Percentiles rank a stretch among this genome's conserved stretches.
Evolutionary conservation across 768 basidiomycete species (phyloP).

Genomic region (Tricholoma sp.): DNA sequence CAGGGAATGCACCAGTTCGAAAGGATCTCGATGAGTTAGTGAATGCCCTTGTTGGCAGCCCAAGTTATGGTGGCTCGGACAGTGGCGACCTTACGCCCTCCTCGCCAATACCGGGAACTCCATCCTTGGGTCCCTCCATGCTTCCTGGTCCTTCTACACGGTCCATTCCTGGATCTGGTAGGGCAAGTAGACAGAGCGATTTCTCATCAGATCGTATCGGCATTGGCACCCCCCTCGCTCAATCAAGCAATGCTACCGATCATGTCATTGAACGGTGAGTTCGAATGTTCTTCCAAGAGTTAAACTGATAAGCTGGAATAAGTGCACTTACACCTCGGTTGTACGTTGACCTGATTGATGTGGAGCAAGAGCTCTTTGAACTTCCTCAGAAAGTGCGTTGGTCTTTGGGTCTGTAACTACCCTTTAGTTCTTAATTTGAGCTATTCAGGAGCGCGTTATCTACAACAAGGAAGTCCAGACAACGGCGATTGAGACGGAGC

Average conservation of each 20-base stretch:
- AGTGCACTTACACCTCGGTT: slow-evolving; percentile 63
- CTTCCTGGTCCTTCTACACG: slow-evolving; percentile 31
- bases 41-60: slow-evolving; percentile 48
- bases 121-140: slow-evolving; percentile 37
- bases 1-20: slow-evolving; percentile 34
- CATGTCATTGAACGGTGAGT: slow-evolving; percentile 66
- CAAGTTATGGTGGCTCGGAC: slow-evolving; percentile 40
- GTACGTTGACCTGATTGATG: slow-evolving; percentile 78
- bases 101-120: slow-evolving; percentile 72
- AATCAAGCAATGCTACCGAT: slow-evolving; percentile 53
- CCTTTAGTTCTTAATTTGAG: not conserved
- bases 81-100: slow-evolving; percentile 68
- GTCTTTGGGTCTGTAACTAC: not conserved
- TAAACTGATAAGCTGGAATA: slow-evolving; percentile 6
- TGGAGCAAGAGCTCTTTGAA: slow-evolving; percentile 88
- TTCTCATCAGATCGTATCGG: slow-evolving; percentile 41
- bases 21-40: slow-evolving; percentile 71
- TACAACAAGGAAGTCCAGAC: slow-evolving; percentile 89
- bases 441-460: slow-evolving; percentile 62
- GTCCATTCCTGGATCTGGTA: slow-evolving; percentile 47
- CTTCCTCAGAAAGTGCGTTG: slow-evolving; percentile 72
- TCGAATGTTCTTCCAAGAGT: not conserved
- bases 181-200: slow-evolving; percentile 70
- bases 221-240: slow-evolving; percentile 38
- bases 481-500: slow-evolving; percentile 53